Base-by-base conservation (phyloP, 164 flowering plant genomes). In the Houttuynia cordata region DNA sequence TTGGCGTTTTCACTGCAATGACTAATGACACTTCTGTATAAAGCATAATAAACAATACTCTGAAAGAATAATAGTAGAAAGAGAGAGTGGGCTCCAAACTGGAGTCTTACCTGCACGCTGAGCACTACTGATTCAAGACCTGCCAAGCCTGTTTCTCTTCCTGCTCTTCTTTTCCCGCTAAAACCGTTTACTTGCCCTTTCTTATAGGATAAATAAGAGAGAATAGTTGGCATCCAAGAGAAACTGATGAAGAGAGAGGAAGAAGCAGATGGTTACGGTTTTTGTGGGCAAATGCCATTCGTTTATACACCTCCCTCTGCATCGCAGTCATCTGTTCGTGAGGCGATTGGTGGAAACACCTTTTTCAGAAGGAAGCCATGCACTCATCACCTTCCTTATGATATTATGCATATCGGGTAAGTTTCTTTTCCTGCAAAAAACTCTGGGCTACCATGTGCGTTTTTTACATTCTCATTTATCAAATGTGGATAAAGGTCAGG, bases 291-390 rank as follows among this genome's bases (percentile, higher is more conserved):
- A 71, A 73, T 63, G 67, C 59, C 56, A 70, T 78, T 42, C 56
- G 78, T 62, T 53, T 57, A 59, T 14, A 42, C 49, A 42, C 49
- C 49, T 4, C 10, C 10, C 65, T 22, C 51, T 62, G 59, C 63
- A 62, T 50, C 62, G 53, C 74, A 59, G 73, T 56, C 65, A 19
- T 49, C 62, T 57, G 72, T 39, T 60, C 21, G 50, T 24, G 59
- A 62, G 53, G 63, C 53, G 73, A 73, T 73, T 75, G 75, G 78
- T 70, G 73, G 75, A 70, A 67, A 56, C 67, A 53, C 57, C 52
- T 63, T 59, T 24, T 45, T 64, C 53, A 52, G 62, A 55, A 47
- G 41, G 60, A 59, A 68, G 61, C 69, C 12, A 52, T 52, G 55
- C 67, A 59, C 57, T 56, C 64, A 63, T 22, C 17, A 10, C 45